Evolutionary conservation across 495 filamentous ascomycete species (phyloP), one percentile per base, ranked within the genome.

Genomic region (Penicillium bialowiezense): DNA sequence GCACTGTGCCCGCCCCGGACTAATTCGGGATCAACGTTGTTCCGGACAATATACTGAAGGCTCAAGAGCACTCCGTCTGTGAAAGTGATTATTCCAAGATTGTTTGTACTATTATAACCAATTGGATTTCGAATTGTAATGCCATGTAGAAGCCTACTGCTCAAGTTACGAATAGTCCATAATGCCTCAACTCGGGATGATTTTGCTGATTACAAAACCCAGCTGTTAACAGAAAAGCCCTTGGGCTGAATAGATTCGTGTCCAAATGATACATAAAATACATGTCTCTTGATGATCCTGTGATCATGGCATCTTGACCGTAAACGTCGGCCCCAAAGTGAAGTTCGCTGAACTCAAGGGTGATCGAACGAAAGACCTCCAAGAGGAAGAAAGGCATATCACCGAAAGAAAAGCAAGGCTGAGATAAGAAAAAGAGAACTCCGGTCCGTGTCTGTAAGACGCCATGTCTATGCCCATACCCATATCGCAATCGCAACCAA

Each of bases 381-480:
- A 64, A 54, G 55, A 56, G 48, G 8, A 57, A 50, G 45, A 42
- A 42, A 55, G 15, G 46, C 42, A 43, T 24, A 52, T 40, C 19
- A 19, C 34, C 32, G 32, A 43, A 44, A 52, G 38, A 20, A 29
- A 49, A 47, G 37, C 41, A 50, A 51, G 34, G 40, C 52, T 23
- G 41, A 12, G 7, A 48, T 56, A 39, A 28, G 26, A 40, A 45
- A 34, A 46, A 43, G 31, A 41, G 55, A 70, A 72, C 65, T 64
- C 61, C 63, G 42, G 42, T 58, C 66, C 60, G 39, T 58, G 55
- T 68, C 59, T 67, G 45, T 58, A 34, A 59, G 56, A 62, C 66
- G 68, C 70, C 68, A 52, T 67, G 52, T 71, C 70, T 73, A 73
- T 71, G 54, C 65, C 60, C 60, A 50, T 44, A 50, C 34, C 52